Conservation (phyloP, 805 yeast species). For the Ogataea corticis region DNA sequence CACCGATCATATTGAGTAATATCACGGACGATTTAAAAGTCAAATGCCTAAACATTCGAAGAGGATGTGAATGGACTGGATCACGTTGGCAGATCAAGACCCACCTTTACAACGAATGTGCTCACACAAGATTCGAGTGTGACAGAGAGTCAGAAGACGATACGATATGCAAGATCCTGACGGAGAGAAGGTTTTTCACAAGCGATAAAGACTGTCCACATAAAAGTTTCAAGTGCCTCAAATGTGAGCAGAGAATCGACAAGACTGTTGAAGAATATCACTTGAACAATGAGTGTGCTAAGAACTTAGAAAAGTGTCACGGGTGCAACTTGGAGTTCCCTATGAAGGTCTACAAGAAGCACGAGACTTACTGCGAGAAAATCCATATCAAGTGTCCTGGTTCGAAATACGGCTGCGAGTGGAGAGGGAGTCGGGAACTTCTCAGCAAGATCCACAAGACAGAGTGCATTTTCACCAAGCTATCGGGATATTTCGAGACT, state of each 20-base stretch:
- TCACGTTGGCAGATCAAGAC: conserved; percentile 57
- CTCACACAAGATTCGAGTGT: conserved; percentile 40
- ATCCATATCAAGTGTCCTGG: conserved; percentile 49
- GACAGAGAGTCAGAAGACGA: conserved; percentile 17
- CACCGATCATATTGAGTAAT: conserved; percentile 60
- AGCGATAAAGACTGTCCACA: conserved; percentile 41
- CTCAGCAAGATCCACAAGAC: conserved; percentile 28
- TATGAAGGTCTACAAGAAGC: conserved; percentile 38
- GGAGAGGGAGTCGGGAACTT: conserved; percentile 41
- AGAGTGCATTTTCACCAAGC: conserved; percentile 32
- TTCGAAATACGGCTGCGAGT: conserved; percentile 47
- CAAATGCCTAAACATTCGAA: conserved; percentile 47
- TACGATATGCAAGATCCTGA: conserved; percentile 19
- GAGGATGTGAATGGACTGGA: conserved; percentile 61
- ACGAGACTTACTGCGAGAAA: conserved; percentile 43
- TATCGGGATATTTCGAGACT: conserved; percentile 27
- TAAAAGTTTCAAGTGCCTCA: conserved; percentile 35
- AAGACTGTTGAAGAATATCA: conserved; percentile 37
- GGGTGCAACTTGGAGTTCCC: conserved; percentile 48
- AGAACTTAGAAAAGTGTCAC: conserved; percentile 38
- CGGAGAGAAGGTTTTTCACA: conserved; percentile 21
- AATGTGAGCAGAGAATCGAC: conserved; percentile 36
- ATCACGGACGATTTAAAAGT: conserved; percentile 63
- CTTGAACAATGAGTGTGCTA: conserved; percentile 39
- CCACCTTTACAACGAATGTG: conserved; percentile 47